Evolutionary conservation across 2,329 filamentous ascomycete species (phyloP).

Genomic region (Aspergillus calidoustus): DNA sequence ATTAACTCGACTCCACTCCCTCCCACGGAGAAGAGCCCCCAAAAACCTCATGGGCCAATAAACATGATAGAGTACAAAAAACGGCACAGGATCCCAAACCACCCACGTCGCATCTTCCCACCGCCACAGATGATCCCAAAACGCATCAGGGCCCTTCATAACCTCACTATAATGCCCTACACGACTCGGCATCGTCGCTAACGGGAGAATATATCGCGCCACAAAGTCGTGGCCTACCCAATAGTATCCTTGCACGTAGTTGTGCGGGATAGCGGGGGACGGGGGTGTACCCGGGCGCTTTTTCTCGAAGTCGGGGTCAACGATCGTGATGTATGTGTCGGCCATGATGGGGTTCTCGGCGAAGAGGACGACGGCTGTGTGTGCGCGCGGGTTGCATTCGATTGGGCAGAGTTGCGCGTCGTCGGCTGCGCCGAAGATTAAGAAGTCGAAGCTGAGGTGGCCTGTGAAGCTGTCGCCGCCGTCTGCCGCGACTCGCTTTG

Average conservation of each 20-base stretch:
- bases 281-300: too few species aligned
- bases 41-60: neutral
- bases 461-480: neutral
- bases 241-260: too few species aligned
- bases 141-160: too few species aligned
- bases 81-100: neutral
- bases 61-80: neutral
- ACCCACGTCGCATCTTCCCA: neutral
- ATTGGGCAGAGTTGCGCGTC: neutral
- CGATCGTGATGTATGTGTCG: neutral
- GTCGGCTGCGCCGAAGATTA: neutral
- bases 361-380: slow-evolving; percentile 3
- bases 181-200: too few species aligned
- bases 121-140: neutral
- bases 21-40: neutral
- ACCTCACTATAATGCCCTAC: too few species aligned
- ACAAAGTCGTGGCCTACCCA: too few species aligned
- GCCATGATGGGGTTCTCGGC: neutral
- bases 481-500: neutral
- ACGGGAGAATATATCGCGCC: too few species aligned
- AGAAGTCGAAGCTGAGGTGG: slow-evolving; percentile 3
- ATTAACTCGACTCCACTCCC: neutral
- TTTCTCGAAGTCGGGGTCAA: neutral
- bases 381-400: slow-evolving; percentile 3
- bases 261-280: too few species aligned